These are phyloP conservation scores for Coniosporium tulheliwenetii DNA, from an alignment of 2,329 filamentous ascomycete species.

Conservation along the genomic window DNA sequence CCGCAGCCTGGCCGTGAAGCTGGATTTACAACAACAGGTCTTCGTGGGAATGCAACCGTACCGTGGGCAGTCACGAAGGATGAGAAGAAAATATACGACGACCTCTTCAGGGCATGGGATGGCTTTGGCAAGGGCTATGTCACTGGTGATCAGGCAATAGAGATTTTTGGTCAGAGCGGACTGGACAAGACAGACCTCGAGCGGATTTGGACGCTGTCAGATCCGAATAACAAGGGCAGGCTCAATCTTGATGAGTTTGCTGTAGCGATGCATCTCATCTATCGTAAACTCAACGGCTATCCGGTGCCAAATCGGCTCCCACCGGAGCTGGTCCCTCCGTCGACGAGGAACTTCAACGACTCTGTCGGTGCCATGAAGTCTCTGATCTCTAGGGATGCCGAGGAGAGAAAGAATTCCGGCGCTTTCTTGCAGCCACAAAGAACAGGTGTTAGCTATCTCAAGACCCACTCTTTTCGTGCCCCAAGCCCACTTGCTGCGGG, in stretches of 20 bases:
- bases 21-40: constrained; percentile 71
- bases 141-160: constrained; percentile 80
- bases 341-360: constrained; percentile 80
- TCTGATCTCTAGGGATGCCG: constrained; percentile 76
- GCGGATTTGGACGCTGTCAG: constrained; percentile 84
- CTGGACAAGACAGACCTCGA: constrained; percentile 82
- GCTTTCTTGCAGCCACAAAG: constrained; percentile 85
- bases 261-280: constrained; percentile 97
- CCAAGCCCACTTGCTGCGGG: constrained; percentile 40
- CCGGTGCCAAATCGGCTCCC: constrained; percentile 77
- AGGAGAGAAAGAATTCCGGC: constrained; percentile 74
- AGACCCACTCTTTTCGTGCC: constrained; percentile 79
- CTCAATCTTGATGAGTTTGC: constrained; percentile 95
- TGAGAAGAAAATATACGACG: constrained; percentile 92
- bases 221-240: constrained; percentile 85
- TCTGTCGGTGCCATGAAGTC: constrained; percentile 89
- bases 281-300: constrained; percentile 91
- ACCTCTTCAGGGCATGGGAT: constrained; percentile 92
- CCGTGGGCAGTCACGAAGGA: constrained; percentile 98
- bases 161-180: constrained; percentile 94
- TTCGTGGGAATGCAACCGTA: constrained; percentile 87
- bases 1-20: constrained; percentile 83
- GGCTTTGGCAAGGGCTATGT: constrained; percentile 87
- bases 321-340: constrained; percentile 84
- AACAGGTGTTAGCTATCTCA: constrained; percentile 96